phyloP scores from a whole-genome alignment of 106 monocot species.

The Apostasia ramifera region DNA sequence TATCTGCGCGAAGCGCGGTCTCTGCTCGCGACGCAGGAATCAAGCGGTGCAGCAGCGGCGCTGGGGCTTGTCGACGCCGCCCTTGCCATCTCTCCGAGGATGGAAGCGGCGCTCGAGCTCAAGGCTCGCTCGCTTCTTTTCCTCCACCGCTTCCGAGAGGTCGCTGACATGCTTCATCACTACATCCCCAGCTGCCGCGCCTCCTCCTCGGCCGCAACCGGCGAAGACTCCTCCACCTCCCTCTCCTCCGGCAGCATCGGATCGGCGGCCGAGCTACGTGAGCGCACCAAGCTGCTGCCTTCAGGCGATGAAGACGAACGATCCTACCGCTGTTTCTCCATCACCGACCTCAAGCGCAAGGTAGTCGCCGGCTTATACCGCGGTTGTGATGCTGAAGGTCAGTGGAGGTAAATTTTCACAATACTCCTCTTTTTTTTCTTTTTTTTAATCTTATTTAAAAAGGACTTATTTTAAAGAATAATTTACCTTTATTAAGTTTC shows the following conservation, averaged over 20 bases:
- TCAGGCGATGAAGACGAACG: conserved; percentile 8
- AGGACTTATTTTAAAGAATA: no score
- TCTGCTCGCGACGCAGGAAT: conserved; percentile 46
- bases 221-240: conserved; percentile 30
- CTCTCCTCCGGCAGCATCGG: conserved; percentile 27
- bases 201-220: conserved; percentile 22
- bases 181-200: conserved; percentile 78
- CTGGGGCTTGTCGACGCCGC: conserved; percentile 45
- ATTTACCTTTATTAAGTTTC: no score
- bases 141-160: conserved; percentile 64
- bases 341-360: conserved; percentile 61
- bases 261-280: conserved; percentile 1
- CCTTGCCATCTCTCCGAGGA: conserved; percentile 19
- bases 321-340: conserved; percentile 59
- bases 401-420: conserved; percentile 64
- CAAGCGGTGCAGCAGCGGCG: conserved; percentile 33
- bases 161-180: conserved; percentile 83
- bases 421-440: no score
- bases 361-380: conserved; percentile 50
- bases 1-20: conserved; percentile 51
- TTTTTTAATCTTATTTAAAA: no score
- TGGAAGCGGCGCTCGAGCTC: conserved; percentile 48
- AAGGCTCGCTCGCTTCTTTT: conserved; percentile 56
- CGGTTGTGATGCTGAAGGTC: conserved; percentile 35
- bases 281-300: conserved; percentile 35